phyloP scores from a whole-genome alignment of 441 rosid genomes.

The Gossypium davidsonii region DNA sequence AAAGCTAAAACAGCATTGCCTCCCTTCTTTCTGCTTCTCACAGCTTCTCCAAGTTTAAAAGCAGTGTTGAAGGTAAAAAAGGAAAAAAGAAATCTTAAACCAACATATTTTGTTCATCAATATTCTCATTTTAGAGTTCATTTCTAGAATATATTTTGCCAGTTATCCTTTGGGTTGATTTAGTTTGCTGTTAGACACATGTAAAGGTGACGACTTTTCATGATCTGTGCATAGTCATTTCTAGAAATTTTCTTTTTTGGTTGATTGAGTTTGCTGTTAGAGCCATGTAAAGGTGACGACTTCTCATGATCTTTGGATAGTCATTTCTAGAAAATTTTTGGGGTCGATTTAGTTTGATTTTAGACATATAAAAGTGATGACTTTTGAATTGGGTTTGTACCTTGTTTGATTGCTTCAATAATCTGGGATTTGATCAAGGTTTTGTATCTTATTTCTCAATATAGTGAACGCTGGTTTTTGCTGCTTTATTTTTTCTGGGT shows the following conservation, averaged over 20 bases:
- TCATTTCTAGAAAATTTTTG: not conserved
- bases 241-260: not conserved
- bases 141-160: not conserved
- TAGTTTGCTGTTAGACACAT: not conserved
- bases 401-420: not conserved
- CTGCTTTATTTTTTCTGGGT: not conserved
- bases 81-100: not conserved
- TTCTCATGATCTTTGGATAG: not conserved
- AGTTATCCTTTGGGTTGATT: not conserved
- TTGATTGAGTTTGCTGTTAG: not conserved
- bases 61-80: not conserved
- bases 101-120: not conserved
- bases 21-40: not conserved
- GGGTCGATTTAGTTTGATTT: not conserved
- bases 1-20: not conserved
- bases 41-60: not conserved
- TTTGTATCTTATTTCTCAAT: not conserved
- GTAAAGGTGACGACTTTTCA: not conserved
- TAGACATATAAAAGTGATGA: not conserved
- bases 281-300: not conserved
- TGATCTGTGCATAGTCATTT: no score
- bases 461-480: not conserved
- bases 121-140: not conserved
- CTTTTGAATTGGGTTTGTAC: constrained; percentile 3
- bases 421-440: not conserved